Base-by-base conservation (phyloP, 2,329 filamentous ascomycete species). In the Dendryphion nanum region DNA sequence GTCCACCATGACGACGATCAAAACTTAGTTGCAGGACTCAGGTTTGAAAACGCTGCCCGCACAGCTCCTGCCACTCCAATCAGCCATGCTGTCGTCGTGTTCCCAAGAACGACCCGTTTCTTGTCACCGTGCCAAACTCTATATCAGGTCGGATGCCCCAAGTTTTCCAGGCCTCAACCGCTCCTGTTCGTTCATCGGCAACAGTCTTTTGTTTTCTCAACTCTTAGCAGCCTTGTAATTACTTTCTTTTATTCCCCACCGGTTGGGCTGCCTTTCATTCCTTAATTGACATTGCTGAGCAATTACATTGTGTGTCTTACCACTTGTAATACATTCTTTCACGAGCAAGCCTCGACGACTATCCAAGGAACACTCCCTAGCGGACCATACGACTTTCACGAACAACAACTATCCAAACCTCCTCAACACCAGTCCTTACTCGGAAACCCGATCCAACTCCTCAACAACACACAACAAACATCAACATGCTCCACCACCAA, bases 191-290 rank as follows among this genome's bases (percentile, higher is more conserved):
- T 59, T 59, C 59, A 51, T 55, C 23, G n/a, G n/a, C 55, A 57
- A 47, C 55, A 50, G 59, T 64, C 61, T 57, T 63, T 64, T 61
- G 54, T 54, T 55, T 63, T 41, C 51, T 47, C 10, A n/a, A 51
- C 45, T 47, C 42, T 53, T 65, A 61, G 58, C 61, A 67, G 60
- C 63, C 61, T 64, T 66, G 53, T 65, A 62, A 63, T 62, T 54
- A 63, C 68, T 67, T 64, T 72, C 69, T 63, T 73, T 73, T 61
- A 69, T 59, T 57, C 60, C 72, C 71, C 73, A 74, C 73, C 73
- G 73, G 73, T 64, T 75, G 73, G 72, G 73, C 69, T 70, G 67
- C 68, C 65, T 60, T 73, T 66, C 71, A 69, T 74, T 75, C 71
- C 61, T 73, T 74, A 68, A 64, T 64, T 44, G 40, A 61, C 53